These are phyloP conservation scores for Alternaria atra DNA, from an alignment of 2,329 filamentous ascomycete species.

Conservation along the genomic window DNA sequence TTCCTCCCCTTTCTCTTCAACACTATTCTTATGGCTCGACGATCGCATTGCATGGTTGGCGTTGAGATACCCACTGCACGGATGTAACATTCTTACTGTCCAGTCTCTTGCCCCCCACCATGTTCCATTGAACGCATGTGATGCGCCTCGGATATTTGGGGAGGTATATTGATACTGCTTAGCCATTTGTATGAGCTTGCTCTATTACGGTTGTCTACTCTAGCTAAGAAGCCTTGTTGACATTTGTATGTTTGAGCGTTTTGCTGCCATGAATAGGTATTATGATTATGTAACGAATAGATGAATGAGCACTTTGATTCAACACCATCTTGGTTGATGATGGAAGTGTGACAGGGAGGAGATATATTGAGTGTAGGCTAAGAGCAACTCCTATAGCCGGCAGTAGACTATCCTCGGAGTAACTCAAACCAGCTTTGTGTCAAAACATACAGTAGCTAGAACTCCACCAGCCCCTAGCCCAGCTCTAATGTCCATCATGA, in stretches of 20 bases:
- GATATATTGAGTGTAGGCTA: not conserved
- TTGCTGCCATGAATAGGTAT: conserved; percentile 2
- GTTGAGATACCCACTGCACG: conserved; percentile 42
- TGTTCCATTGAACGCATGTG: not conserved
- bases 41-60: conserved; percentile 46
- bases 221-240: not conserved
- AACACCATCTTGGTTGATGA: not conserved
- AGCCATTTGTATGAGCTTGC: not conserved
- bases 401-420: not conserved
- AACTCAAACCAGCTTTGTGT: not conserved
- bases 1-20: conserved; percentile 3
- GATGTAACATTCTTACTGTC: conserved; percentile 8
- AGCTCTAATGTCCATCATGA: not conserved
- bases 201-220: not conserved
- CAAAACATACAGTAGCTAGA: too few relatives aligned
- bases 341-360: not conserved
- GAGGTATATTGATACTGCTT: conserved; percentile 1
- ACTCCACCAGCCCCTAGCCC: not conserved
- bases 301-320: conserved; percentile 2
- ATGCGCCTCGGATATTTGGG: not conserved
- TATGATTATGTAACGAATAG: conserved; percentile 15
- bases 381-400: not conserved
- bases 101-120: conserved; percentile 1
- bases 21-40: conserved; percentile 25
- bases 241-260: conserved; percentile 4